Conservation (phyloP, 495 filamentous ascomycete species). For the Penicilliopsis zonata region DNA sequence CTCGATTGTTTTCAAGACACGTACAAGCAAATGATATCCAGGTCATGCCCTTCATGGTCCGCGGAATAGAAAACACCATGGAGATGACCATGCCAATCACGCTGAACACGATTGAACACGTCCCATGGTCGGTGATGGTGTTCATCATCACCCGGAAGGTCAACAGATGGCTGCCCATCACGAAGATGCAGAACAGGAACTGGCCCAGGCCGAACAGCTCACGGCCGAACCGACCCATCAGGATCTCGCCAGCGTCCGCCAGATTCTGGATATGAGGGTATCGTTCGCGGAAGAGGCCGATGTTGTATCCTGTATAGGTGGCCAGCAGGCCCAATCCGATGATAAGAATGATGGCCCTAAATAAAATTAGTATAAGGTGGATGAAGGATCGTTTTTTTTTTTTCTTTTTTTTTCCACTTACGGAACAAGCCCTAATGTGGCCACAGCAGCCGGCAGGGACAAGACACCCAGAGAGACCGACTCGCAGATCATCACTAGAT, state of each 20-base stretch:
- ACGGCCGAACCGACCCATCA: conserved; percentile 50
- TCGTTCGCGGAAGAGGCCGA: conserved; percentile 64
- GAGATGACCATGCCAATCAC: conserved; percentile 54
- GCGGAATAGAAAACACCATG: conserved; percentile 52
- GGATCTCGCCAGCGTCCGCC: conserved; percentile 56
- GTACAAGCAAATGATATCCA: conserved; percentile 53
- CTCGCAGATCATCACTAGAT: conserved; percentile 51
- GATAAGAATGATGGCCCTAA: conserved; percentile 54
- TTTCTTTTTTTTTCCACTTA: too few relatives aligned
- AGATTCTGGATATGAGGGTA: conserved; percentile 64
- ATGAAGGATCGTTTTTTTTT: too few relatives aligned
- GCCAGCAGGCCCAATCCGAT: conserved; percentile 52
- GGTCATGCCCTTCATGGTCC: conserved; percentile 49
- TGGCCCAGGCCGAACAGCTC: conserved; percentile 53
- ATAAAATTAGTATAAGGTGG: conserved; percentile 3
- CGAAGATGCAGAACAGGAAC: conserved; percentile 58
- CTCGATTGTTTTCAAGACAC: conserved; percentile 1
- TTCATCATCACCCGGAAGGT: conserved; percentile 69
- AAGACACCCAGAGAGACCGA: conserved; percentile 64
- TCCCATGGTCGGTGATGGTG: conserved; percentile 48
- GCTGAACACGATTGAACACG: conserved; percentile 61
- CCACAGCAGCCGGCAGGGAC: conserved; percentile 52
- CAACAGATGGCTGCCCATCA: conserved; percentile 66
- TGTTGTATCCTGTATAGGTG: conserved; percentile 69
- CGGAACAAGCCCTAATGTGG: conserved; percentile 50